Base-by-base conservation (phyloP, 257 asterid genomes). In the Plantago ovata region DNA sequence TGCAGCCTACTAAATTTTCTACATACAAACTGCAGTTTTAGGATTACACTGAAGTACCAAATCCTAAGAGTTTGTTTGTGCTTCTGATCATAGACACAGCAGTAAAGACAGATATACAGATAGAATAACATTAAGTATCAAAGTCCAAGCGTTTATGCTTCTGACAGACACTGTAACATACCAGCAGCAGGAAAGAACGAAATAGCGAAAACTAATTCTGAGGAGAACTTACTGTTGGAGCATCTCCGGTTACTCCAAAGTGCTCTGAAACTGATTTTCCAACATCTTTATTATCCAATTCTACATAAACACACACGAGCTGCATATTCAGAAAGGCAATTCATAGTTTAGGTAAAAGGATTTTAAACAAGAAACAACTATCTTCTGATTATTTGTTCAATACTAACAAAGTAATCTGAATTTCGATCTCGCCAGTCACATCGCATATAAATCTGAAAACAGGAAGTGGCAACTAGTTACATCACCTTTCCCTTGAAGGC, bases 401-500 rank as follows among this genome's bases (percentile, higher is more conserved):
- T 28, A 28, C 36, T 2, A 28, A 28, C 36, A 28, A 28, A 28
- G 7, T 28, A 4, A 28, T 8, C 4, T 28, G 7, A 3, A 28
- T 28, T 3, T 28, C 5, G 32, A 24, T 5, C n/a, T n/a, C n/a
- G n/a, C n/a, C n/a, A n/a, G 32, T 24, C 3, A 5, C 32, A 24
- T 24, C 32, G 32, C 32, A 24, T 24, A 24, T 24, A 24, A 5
- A 24, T 24, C 2, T 24, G 32, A 2, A 24, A 24, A 24, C 32
- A 24, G 5, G 2, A 5, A 24, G 5, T 24, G 5, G 32, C 5
- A 24, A 24, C 32, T 24, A 2, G 32, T 24, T 24, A 24, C 45
- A 48, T 77, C 77, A 91, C 98, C 96, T 85, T 84, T 64, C 98
- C 96, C 81, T 78, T 85, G 84, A 88, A 88, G 45, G 77, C 65